A percentile compares a stretch with the other conserved stretches of the same genome.
phyloP scores from a whole-genome alignment of 805 yeast genomes.

The Debaryomyces hansenii region DNA sequence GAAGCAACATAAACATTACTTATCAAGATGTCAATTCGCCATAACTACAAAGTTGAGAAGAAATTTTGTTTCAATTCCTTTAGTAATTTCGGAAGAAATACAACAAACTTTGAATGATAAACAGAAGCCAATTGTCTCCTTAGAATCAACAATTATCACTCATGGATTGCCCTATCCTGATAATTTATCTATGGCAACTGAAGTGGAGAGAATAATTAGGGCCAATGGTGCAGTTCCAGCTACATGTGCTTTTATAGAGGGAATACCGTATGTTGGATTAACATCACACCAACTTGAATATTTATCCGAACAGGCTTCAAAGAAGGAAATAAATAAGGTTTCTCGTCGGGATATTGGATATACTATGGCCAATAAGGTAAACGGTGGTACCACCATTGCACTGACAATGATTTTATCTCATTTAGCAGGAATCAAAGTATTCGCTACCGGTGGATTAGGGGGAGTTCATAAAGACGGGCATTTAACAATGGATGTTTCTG shows the following conservation, averaged over 20 bases:
- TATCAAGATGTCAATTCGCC: no score
- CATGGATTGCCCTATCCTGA: slow-evolving; percentile 87
- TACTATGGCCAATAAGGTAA: slow-evolving; percentile 59
- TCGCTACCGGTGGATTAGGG: slow-evolving; percentile 93
- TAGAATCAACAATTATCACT: slow-evolving; percentile 85
- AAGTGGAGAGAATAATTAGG: slow-evolving; percentile 64
- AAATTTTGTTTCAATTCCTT: slow-evolving; percentile 7
- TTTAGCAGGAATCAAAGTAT: slow-evolving; percentile 74
- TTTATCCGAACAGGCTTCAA: slow-evolving; percentile 41
- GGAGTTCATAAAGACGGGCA: slow-evolving; percentile 87
- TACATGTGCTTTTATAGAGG: slow-evolving; percentile 75
- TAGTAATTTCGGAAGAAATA: slow-evolving; percentile 50
- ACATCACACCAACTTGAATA: slow-evolving; percentile 44
- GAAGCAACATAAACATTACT: no score
- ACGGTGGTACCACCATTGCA: slow-evolving; percentile 90
- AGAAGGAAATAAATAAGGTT: slow-evolving; percentile 51
- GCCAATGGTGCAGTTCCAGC: slow-evolving; percentile 75
- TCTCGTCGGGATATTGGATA: slow-evolving; percentile 79
- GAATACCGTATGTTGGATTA: slow-evolving; percentile 72
- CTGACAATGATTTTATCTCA: slow-evolving; percentile 82
- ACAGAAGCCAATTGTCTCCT: slow-evolving; percentile 67
- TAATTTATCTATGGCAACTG: slow-evolving; percentile 68
- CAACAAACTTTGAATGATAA: slow-evolving; percentile 56
- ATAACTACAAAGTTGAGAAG: no score
- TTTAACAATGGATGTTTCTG: slow-evolving; percentile 74